Evolutionary conservation across 129 eudicot species (phyloP), one percentile per base, ranked within the genome.

Genomic region (Cynara cardunculus): DNA sequence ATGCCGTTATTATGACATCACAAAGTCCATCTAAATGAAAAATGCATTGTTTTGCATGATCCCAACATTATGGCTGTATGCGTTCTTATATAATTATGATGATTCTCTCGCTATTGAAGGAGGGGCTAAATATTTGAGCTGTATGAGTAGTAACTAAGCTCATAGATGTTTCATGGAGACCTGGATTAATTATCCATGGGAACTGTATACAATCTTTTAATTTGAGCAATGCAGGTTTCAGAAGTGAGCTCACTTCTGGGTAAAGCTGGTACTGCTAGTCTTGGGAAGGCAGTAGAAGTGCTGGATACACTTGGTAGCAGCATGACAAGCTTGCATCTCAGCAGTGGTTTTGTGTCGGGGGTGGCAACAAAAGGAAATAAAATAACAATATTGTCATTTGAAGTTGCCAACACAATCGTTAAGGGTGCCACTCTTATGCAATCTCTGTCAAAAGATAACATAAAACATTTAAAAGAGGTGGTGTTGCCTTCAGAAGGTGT

Each of bases 241-340:
- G 99, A 95, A 85, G 86, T 95, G 87, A 91, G 99, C 87, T 89
- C 95, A 72, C 88, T 90, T 80, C 80, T 95, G 76, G 97, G 99
- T 30, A 88, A 90, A 87, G 99, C 99, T 31, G 97, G 99, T 26
- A 85, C 94, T 1, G 97, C 82, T 37, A 93, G 99, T 83, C 74
- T 96, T 39, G 99, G 98, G 30, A 96, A 96, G 85, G 99, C 99
- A 25, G 99, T 96, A 22, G 99, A 96, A 81, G 98, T 96, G 80
- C 81, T 96, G 83, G 99, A 96, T 87, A 96, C 99, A 10, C 97
- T 96, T 77, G 99, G 97, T 69, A 96, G 99, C 85, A 92, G 99
- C 93, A 92, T 96, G 97, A 92, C 97, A 77, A 96, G 90, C 73
- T 88, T 96, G 83, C 89, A 89, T 77, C 84, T 87, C 27, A 88